A percentile compares a stretch with the other conserved stretches of the same genome.
These are phyloP conservation scores for Dentipellis sp. DNA, from an alignment of 768 basidiomycete species.

Conservation along the genomic window DNA sequence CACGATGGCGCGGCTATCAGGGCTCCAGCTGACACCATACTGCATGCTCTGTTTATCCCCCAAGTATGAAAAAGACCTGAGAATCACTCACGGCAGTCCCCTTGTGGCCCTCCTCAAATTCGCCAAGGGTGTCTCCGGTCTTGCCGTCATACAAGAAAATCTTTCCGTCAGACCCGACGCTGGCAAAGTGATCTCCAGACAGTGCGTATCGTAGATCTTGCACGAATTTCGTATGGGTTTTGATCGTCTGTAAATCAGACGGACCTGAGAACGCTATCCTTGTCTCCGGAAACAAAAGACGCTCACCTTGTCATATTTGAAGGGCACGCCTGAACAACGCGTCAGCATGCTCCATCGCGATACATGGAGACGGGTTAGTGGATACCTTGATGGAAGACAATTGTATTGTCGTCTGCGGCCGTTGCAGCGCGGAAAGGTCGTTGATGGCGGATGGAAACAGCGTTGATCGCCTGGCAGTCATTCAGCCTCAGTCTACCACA, in stretches of 20 bases:
- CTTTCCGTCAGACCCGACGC: constrained; percentile 84
- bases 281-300: background rate
- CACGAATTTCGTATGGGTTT: constrained; percentile 85
- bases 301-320: constrained; percentile 75
- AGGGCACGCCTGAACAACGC: constrained; percentile 54
- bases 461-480: constrained; percentile 59
- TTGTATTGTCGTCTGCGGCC: constrained; percentile 71
- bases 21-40: constrained; percentile 78
- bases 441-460: constrained; percentile 80
- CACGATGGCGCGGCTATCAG: constrained; percentile 60
- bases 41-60: constrained; percentile 15
- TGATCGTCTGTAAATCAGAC: constrained; percentile 48
- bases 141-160: constrained; percentile 88
- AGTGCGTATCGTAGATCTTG: constrained; percentile 82
- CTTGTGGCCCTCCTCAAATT: constrained; percentile 64
- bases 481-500: background rate
- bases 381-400: constrained; percentile 75
- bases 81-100: constrained; percentile 58
- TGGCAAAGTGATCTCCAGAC: constrained; percentile 76
- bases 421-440: constrained; percentile 89
- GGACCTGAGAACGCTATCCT: background rate
- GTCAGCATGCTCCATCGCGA: background rate
- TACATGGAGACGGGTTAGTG: background rate
- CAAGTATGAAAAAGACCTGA: background rate
- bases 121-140: constrained; percentile 67